Percentiles rank a stretch among this genome's conserved stretches.
Evolutionary conservation across 257 asterid genomes (phyloP).

Genomic region (Agastache rugosa): DNA sequence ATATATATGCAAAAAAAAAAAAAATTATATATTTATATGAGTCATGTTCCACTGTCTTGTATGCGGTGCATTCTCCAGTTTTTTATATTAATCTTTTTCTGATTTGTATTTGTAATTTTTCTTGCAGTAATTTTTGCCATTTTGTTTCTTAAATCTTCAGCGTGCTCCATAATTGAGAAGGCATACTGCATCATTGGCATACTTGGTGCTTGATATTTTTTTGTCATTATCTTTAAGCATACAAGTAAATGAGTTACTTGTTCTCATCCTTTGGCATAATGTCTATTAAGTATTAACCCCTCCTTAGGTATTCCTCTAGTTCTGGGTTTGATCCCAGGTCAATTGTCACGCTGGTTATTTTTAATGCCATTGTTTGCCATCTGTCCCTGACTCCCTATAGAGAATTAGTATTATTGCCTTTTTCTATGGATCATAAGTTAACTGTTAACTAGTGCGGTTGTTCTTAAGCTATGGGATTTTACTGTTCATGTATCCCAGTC

Average conservation of each 20-base stretch:
- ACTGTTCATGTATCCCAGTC: not conserved
- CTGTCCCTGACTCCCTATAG: not conserved
- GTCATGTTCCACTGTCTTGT: not conserved
- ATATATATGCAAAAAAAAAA: not conserved
- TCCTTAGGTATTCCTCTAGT: too few relatives aligned
- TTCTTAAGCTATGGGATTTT: not conserved
- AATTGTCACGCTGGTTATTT: not conserved
- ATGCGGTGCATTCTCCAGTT: not conserved
- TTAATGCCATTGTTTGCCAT: not conserved
- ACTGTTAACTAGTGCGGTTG: too few relatives aligned
- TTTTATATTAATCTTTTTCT: not conserved
- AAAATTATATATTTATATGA: not conserved
- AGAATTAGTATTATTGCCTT: constrained; percentile 18
- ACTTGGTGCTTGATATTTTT: too few relatives aligned
- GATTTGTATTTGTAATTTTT: not conserved
- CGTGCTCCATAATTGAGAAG: too few relatives aligned
- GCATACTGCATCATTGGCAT: too few relatives aligned
- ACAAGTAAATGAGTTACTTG: too few relatives aligned
- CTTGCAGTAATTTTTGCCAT: not conserved
- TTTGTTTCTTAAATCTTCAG: too few relatives aligned
- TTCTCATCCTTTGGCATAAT: too few relatives aligned
- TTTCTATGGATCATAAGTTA: not conserved
- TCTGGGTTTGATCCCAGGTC: too few relatives aligned
- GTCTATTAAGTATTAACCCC: too few relatives aligned
- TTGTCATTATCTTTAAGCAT: too few relatives aligned